Evolutionary conservation across 2,329 filamentous ascomycete genomes (phyloP), one percentile per base, ranked within the genome.

Genomic region (Sclerotinia minor): DNA sequence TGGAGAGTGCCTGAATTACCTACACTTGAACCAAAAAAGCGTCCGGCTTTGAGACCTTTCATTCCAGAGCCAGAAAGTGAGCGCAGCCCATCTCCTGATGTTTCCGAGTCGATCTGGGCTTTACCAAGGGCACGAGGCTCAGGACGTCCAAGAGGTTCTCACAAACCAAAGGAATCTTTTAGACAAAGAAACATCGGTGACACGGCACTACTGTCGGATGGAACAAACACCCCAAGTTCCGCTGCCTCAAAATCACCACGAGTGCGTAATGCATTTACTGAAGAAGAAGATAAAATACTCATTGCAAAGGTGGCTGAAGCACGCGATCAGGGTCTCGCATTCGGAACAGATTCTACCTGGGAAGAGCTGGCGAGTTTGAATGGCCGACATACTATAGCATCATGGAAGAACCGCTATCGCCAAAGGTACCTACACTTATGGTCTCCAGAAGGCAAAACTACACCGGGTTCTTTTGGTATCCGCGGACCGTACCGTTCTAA

Each of bases 91-190:
- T 76, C 76, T 21, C 75, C 75, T 9, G 69, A 72, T 35, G 64
- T 68, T 11, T 61, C 60, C 24, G 35, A 49, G 24, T 77, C 76
- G n/a, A 64, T 77, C 38, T 77, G 76, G 76, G 76, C 76, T 15
- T 70, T 72, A 52, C 53, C 64, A 52, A 52, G 47, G 65, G 45
- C 50, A 38, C 71, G 68, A 19, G 65, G 69, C 32, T 55, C 26
- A 54, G 65, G 54, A 6, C 55, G 50, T 24, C 32, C 44, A 35
- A 53, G n/a, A 64, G 47, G n/a, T n/a, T 2, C 19, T n/a, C 3
- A 17, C 15, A 61, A 63, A 44, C 29, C 59, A 50, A 45, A 21
- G 38, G 57, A 24, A 2, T 6, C 24, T 44, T 29, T 19, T 38
- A 44, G 3, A 49, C 59, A 21, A 50, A 61, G 7, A 17, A 35